Evolutionary conservation across 1,284 basidiomycete species (phyloP), one percentile per base, ranked within the genome.

Genomic region (Rhodotorula sp.): DNA sequence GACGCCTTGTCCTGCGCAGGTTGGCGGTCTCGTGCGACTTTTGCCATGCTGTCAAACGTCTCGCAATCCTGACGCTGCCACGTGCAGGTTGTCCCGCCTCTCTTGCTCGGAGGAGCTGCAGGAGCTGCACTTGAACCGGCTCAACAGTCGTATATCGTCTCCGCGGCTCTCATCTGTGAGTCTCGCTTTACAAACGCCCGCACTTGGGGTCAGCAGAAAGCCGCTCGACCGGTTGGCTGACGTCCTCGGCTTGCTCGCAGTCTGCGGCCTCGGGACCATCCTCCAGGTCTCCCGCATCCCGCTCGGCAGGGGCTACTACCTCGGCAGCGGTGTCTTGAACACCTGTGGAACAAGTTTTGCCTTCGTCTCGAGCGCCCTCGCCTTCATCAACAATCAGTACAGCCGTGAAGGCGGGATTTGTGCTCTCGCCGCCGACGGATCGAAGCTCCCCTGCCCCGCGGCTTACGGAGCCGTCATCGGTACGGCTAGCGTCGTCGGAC

Each of bases 391-490:
- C 56, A 68, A 56, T 34, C 73, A 76, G 39, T 70, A 76, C 30
- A 29, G 15, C 13, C 60, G 60, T n/a, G 79, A 79, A 60, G 60
- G 54, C 13, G 79, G 78, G 20, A 66, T 72, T 22, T 79, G 79
- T 55, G 62, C 65, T 4, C 67, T 62, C 30, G 71, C 65, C 34
- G 56, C 74, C 4, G 76, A 76, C 36, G 78, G 79, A 22, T 71
- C 63, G 29, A 67, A 76, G 27, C 68, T 59, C 0, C 48, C 78
- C 0, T 79, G 79, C 39, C 77, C 76, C 13, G 76, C 79, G 19
- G 79, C 76, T 0, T 79, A 78, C 63, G 79, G 79, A 20, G 77
- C 77, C 54, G 62, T 79, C 17, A 71, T 79, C 22, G 79, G 79
- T 17, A 79, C 78, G 0, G 71, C 74, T 0, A 74, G 76, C 0